A percentile compares a stretch with the other conserved stretches of the same genome.
Conservation (phyloP, 2,329 filamentous ascomycete species). For the Fusarium gaditjirri region DNA sequence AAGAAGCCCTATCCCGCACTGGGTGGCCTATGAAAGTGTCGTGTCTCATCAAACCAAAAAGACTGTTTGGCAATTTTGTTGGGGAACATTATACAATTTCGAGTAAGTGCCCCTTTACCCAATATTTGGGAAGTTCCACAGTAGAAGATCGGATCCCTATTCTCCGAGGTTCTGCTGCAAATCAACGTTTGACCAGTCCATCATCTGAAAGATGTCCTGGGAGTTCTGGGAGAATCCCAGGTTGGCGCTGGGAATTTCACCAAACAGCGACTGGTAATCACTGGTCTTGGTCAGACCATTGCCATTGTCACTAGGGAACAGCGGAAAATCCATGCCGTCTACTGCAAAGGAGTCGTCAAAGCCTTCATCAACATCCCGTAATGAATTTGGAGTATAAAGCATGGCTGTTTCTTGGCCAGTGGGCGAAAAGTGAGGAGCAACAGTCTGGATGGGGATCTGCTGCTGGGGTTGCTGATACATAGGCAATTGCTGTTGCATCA, state of each 20-base stretch:
- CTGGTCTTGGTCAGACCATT: conserved; percentile 42
- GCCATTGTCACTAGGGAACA: conserved; percentile 61
- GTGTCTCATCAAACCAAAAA: conserved; percentile 41
- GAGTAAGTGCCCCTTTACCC: conserved; percentile 23
- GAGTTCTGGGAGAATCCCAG: conserved; percentile 63
- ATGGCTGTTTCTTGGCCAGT: conserved; percentile 75
- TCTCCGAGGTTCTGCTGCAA: conserved; percentile 48
- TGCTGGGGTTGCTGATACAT: conserved; percentile 45
- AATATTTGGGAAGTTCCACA: neutral
- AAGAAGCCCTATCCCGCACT: conserved; percentile 27
- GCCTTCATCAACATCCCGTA: conserved; percentile 71
- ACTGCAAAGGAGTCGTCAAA: conserved; percentile 66
- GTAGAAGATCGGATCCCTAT: conserved; percentile 33
- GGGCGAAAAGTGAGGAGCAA: conserved; percentile 71
- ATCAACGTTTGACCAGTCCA: conserved; percentile 56
- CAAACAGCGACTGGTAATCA: conserved; percentile 60
- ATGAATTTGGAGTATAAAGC: conserved; percentile 73
- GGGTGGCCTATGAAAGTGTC: conserved; percentile 35
- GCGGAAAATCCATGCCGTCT: conserved; percentile 69
- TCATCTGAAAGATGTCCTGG: conserved; percentile 60
- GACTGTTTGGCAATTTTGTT: conserved; percentile 31
- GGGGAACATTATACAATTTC: conserved; percentile 38
- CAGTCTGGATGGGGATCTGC: conserved; percentile 41
- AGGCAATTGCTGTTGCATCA: conserved; percentile 55
- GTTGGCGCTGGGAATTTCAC: conserved; percentile 61